Evolutionary conservation across 805 yeast genomes (phyloP).

Genomic region (Spathaspora gorwiae): DNA sequence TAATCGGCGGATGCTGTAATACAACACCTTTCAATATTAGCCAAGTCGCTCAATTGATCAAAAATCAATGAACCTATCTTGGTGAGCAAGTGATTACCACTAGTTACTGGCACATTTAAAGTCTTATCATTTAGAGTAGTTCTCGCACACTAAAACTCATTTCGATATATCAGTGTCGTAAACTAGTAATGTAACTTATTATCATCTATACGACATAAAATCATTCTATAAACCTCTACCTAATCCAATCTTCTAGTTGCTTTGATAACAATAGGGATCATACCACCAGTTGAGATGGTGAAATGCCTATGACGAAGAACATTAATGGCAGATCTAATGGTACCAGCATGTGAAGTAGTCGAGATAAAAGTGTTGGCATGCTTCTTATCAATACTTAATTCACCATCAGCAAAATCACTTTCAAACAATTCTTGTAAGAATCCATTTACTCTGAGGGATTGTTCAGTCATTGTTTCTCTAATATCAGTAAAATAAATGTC

Average conservation of each 20-base stretch:
- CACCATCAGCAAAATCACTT: conserved; percentile 6
- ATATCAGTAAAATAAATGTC: conserved; percentile 44
- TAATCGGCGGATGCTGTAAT: conserved; percentile 74
- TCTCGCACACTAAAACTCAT: too few relatives aligned
- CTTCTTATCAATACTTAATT: conserved; percentile 13
- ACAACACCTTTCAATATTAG: conserved; percentile 44
- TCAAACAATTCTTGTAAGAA: conserved; percentile 35
- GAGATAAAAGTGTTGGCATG: conserved; percentile 24
- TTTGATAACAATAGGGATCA: conserved; percentile 55
- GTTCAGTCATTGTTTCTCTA: conserved; percentile 45
- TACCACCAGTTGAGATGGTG: conserved; percentile 61
- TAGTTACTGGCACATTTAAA: too few relatives aligned
- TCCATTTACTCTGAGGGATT: conserved; percentile 43
- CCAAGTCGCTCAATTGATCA: conserved; percentile 1
- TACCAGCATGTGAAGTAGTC: conserved; percentile 52
- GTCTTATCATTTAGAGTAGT: too few relatives aligned
- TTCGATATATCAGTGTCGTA: too few relatives aligned
- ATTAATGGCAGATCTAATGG: conserved; percentile 41
- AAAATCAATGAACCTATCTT: too few relatives aligned
- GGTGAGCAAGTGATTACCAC: too few relatives aligned
- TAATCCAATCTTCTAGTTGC: conserved; percentile 20
- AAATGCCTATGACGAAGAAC: conserved; percentile 52
- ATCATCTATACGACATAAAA: not conserved
- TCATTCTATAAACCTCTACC: conserved; percentile 15
- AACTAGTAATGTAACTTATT: not conserved